Percentiles rank a stretch among this genome's conserved stretches.
Conservation (phyloP, 768 basidiomycete genomes). For the Auricularia auricula-judae region DNA sequence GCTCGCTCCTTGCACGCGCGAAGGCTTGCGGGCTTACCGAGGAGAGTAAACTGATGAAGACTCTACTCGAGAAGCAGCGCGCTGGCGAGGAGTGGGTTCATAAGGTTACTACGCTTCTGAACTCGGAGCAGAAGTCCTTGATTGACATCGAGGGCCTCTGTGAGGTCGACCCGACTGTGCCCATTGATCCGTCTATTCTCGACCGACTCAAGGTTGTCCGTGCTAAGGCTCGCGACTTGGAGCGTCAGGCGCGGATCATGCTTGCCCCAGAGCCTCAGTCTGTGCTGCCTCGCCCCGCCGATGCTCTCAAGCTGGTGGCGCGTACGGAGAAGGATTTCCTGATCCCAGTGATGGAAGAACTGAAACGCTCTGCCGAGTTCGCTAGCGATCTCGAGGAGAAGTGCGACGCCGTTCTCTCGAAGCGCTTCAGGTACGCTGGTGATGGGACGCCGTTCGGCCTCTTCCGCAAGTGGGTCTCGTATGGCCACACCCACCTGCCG, state of each 20-base stretch:
- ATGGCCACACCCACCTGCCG: slow-evolving; percentile 56
- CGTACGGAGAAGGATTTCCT: slow-evolving; percentile 70
- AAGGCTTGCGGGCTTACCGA: slow-evolving; percentile 50
- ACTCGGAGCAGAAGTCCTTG: slow-evolving; percentile 34
- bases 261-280: slow-evolving; percentile 41
- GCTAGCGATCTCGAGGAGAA: slow-evolving; percentile 68
- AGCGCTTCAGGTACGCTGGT: slow-evolving; percentile 43
- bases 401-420: slow-evolving; percentile 63
- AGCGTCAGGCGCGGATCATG: slow-evolving; percentile 69
- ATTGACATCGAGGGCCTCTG: slow-evolving; percentile 64
- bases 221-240: slow-evolving; percentile 64
- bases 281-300: slow-evolving; percentile 50
- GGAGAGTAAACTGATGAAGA: slow-evolving; percentile 53
- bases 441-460: slow-evolving; percentile 59
- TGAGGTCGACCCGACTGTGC: slow-evolving; percentile 51
- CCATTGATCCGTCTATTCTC: slow-evolving; percentile 56
- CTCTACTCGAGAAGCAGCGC: slow-evolving; percentile 51
- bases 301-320: slow-evolving; percentile 55
- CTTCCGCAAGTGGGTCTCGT: slow-evolving; percentile 62
- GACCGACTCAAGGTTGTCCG: slow-evolving; percentile 54
- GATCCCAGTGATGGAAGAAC: slow-evolving; percentile 51
- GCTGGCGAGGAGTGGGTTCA: slow-evolving; percentile 73
- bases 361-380: slow-evolving; percentile 62
- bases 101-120: slow-evolving; percentile 52
- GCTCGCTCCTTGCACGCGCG: slow-evolving; percentile 59